Base-by-base conservation (phyloP, 495 filamentous ascomycete species). In the Clavariopsis aquatica region DNA sequence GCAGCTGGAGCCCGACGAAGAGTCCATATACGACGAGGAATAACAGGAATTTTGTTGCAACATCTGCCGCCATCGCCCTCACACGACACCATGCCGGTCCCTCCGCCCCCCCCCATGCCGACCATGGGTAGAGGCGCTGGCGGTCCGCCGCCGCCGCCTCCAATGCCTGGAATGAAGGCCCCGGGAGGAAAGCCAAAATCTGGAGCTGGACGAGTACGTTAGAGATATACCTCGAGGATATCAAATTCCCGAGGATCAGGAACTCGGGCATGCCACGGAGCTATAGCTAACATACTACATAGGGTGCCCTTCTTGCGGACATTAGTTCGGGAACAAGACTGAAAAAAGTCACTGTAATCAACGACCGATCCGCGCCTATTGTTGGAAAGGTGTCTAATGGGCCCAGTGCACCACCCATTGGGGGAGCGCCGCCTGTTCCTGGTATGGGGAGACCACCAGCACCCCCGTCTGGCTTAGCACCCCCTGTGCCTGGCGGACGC, bases 231-330 rank as follows among this genome's bases (percentile, higher is more conserved):
- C 31, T 26, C 41, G 4, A 58, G n/a, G 38, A 49, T 17, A 10
- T 57, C 22, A 20, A 10, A 26, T 12, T 2, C 29, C 22, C 45
- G 15, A 54, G 24, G 36, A n/a, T n/a, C n/a, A n/a, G n/a, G n/a
- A n/a, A 36, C 20, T n/a, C 51, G 26, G 29, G 22, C 52, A 73
- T 49, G 60, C 74, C 23, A 75, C 19, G 9, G 69, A 69, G 74
- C 73, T 17, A 71, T 73, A 17, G 60, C 74, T 62, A 72, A 66
- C 46, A 68, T 47, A 46, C 45, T 19, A 49, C 27, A 38, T 72
- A 98, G 93, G 88, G 89, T 67, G 92, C 92, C 23, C 81, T 98
- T n/a, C 84, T 98, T 26, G 80, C 82, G 69, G 93, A 97, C 78
- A 98, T 98, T 66, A 78, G 80, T 52, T 96, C 96, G 80, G 94